phyloP scores from a whole-genome alignment of 1,139 yeast species.

The Debaryomyces singareniensis region DNA sequence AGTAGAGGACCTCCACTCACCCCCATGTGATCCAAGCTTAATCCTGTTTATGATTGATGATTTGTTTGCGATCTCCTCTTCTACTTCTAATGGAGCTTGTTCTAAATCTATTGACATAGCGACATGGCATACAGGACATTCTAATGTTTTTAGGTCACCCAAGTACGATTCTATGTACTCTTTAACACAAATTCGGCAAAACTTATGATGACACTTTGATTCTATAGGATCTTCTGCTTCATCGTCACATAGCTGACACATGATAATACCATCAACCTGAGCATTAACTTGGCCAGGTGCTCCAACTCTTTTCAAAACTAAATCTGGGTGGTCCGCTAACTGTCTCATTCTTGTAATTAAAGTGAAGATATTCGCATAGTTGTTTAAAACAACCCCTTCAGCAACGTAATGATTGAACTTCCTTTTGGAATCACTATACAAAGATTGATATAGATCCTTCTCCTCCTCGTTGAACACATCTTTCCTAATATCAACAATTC shows the following conservation, averaged over 20 bases:
- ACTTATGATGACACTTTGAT: slow-evolving; percentile 87
- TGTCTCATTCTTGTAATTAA: slow-evolving; percentile 96
- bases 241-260: slow-evolving; percentile 92
- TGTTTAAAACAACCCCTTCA: slow-evolving; percentile 90
- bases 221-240: slow-evolving; percentile 97
- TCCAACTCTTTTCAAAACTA: slow-evolving; percentile 69
- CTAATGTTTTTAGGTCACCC: slow-evolving; percentile 53
- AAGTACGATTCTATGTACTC: slow-evolving; percentile 83
- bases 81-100: slow-evolving; percentile 81
- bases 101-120: slow-evolving; percentile 83
- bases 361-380: slow-evolving; percentile 94
- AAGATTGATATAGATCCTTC: slow-evolving; percentile 79
- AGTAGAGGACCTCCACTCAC: slow-evolving; percentile 87
- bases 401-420: slow-evolving; percentile 85
- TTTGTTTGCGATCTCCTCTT: slow-evolving; percentile 55
- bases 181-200: slow-evolving; percentile 85
- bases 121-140: slow-evolving; percentile 96
- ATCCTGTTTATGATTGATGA: slow-evolving; percentile 87
- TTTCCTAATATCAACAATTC: slow-evolving; percentile 80
- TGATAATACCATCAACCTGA: slow-evolving; percentile 53
- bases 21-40: slow-evolving; percentile 64
- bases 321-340: slow-evolving; percentile 95
- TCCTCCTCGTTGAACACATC: slow-evolving; percentile 92
- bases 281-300: slow-evolving; percentile 26
- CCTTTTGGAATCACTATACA: slow-evolving; percentile 81